Percentiles rank a stretch among this genome's conserved stretches.
These are phyloP conservation scores for Neospermospora avenae DNA, from an alignment of 2,329 filamentous ascomycete species.

Conservation along the genomic window DNA sequence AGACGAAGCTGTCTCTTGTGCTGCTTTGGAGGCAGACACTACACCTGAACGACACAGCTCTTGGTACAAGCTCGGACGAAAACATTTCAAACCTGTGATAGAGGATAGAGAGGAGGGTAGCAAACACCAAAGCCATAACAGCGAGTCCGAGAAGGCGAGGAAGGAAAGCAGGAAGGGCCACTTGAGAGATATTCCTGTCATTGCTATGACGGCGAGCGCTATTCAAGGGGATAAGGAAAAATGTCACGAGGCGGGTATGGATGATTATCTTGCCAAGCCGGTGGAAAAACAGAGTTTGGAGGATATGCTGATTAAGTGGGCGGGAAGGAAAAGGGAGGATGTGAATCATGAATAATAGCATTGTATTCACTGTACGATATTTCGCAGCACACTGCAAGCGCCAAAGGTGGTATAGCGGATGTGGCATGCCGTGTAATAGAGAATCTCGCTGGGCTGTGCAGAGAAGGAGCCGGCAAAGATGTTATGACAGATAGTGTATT, in stretches of 20 bases:
- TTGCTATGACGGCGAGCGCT: conserved; percentile 50
- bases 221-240: conserved; percentile 47
- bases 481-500: too few relatives aligned
- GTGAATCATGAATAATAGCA: too few relatives aligned
- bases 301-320: conserved; percentile 29
- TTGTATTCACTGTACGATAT: neutral
- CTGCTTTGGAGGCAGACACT: neutral
- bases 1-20: neutral
- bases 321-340: conserved; percentile 9
- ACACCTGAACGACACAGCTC: neutral
- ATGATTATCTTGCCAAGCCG: conserved; percentile 52
- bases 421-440: too few relatives aligned
- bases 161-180: neutral
- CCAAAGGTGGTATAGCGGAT: neutral
- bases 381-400: too few relatives aligned
- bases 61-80: neutral
- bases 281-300: conserved; percentile 34
- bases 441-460: too few relatives aligned
- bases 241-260: conserved; percentile 49
- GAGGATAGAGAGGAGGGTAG: neutral
- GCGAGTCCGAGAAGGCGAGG: neutral
- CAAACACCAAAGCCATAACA: neutral
- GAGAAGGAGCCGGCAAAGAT: too few relatives aligned
- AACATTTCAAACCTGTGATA: neutral
- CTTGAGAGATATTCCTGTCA: conserved; percentile 42